Evolutionary conservation across 352 stramenopile genomes (phyloP), one percentile per base, ranked within the genome.

Genomic region (Aphanomyces euteiches): DNA sequence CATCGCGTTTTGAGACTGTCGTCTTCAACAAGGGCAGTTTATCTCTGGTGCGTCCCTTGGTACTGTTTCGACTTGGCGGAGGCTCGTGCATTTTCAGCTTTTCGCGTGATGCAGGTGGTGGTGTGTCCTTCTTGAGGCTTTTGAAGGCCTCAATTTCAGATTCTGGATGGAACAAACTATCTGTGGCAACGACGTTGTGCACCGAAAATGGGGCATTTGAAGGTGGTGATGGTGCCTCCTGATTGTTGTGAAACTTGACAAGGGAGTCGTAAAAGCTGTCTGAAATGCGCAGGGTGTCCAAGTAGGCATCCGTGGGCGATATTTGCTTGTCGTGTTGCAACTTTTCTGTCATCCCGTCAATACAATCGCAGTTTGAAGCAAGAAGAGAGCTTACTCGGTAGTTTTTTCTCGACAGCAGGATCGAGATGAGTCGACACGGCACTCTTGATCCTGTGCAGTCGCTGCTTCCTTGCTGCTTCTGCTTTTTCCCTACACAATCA

Each of bases 401-500:
- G 73, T 73, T 92, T 92, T 65, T 83, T 73, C 58, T 92, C 84
- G 3, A 77, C 76, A 6, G 76, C 73, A 38, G 84, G 80, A 47
- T 89, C 78, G 47, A 93, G 70, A 45, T 94, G 85, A 56, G 91
- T 93, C 21, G 83, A 92, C 7, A 94, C 63, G 7, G 83, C 91
- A 17, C 83, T 88, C 70, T 87, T 90, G 69, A 92, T 75, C 54
- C 72, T 89, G 43, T 78, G 86, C 41, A 93, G 66, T 4, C 85
- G 81, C 74, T 92, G 89, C 54, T 88, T 88, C 7, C 83, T 75
- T 7, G 77, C 87, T 0, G 79, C 72, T 60, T 93, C 87, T 0
- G 83, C 77, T 72, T 92, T 90, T 48, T 81, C 77, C 83, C 85
- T 94, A 58, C 34, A 36, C n/a, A 17, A 21, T 61, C 38, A 12